These are phyloP conservation scores for Brettanomyces bruxellensis DNA, from an alignment of 805 yeast species.

Conservation along the genomic window DNA sequence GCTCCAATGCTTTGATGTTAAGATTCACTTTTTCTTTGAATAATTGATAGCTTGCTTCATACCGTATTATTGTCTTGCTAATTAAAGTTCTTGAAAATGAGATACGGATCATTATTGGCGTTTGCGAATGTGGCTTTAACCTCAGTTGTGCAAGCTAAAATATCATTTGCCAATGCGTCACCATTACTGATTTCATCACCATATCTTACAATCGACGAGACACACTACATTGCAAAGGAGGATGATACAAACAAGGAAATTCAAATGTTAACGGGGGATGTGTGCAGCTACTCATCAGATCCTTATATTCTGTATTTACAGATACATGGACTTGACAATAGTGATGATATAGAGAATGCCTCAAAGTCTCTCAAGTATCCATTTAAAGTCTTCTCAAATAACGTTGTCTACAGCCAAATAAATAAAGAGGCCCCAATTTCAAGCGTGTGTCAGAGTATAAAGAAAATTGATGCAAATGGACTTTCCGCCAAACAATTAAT, in stretches of 20 bases:
- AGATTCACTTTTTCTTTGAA: too few species aligned
- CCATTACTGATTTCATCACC: slow-evolving; percentile 19
- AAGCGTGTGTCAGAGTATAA: background rate
- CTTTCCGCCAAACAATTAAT: background rate
- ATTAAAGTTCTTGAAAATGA: background rate
- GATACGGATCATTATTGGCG: background rate
- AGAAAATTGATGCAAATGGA: background rate
- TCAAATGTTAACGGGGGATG: slow-evolving; percentile 7
- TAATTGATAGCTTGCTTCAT: too few species aligned
- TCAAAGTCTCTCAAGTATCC: too few species aligned
- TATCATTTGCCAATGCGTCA: slow-evolving; percentile 24
- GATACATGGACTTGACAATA: slow-evolving; percentile 10
- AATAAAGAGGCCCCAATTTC: too few species aligned
- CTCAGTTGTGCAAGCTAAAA: background rate
- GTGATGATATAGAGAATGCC: too few species aligned
- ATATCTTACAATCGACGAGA: background rate
- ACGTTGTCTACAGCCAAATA: slow-evolving; percentile 12
- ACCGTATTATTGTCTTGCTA: too few species aligned
- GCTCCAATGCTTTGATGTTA: too few species aligned
- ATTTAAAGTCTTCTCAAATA: too few species aligned
- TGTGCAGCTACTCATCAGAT: slow-evolving; percentile 9
- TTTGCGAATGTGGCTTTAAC: background rate
- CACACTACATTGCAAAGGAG: slow-evolving; percentile 13
- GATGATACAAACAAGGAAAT: slow-evolving; percentile 3
- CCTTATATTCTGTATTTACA: slow-evolving; percentile 9